Evolutionary conservation across 2,329 filamentous ascomycete species (phyloP).

Genomic region (Emericellopsis cladophorae): DNA sequence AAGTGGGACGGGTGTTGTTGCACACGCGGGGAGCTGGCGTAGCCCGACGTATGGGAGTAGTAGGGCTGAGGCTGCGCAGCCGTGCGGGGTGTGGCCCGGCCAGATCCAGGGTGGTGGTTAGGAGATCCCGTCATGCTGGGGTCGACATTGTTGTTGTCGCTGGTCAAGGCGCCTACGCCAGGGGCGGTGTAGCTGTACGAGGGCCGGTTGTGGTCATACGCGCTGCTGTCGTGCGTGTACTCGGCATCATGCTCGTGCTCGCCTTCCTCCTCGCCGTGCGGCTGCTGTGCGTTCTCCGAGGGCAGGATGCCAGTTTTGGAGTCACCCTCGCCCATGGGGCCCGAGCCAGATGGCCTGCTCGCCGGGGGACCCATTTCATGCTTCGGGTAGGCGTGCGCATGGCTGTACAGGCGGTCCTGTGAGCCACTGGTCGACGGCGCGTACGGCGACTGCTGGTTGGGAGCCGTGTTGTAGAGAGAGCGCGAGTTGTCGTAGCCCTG

Average conservation of each 20-base stretch:
- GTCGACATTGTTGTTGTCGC: constrained; percentile 64
- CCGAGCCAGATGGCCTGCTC: constrained; percentile 42
- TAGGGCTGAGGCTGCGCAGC: constrained; percentile 58
- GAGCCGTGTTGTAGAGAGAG: constrained; percentile 62
- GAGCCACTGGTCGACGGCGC: constrained; percentile 40
- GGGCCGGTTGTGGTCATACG: constrained; percentile 59
- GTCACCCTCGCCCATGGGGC: constrained; percentile 48
- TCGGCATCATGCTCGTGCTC: constrained; percentile 69
- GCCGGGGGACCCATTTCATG: constrained; percentile 81
- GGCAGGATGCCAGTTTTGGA: constrained; percentile 60
- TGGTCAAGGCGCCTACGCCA: constrained; percentile 51
- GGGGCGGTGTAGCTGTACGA: constrained; percentile 69
- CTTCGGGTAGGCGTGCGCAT: constrained; percentile 60
- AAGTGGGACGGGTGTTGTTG: constrained; percentile 57
- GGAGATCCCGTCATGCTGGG: constrained; percentile 77
- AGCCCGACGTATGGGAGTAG: constrained; percentile 56
- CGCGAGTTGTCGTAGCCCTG: constrained; percentile 67
- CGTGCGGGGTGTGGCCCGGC: constrained; percentile 75
- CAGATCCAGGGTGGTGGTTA: constrained; percentile 65
- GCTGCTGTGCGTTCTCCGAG: constrained; percentile 32
- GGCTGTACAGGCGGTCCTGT: constrained; percentile 56
- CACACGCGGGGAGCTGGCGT: constrained; percentile 67
- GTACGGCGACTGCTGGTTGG: constrained; percentile 60
- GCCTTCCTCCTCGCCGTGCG: constrained; percentile 52
- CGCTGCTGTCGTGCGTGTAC: constrained; percentile 73